Evolutionary conservation across 2,329 filamentous ascomycete species (phyloP).

Genomic region (Colletotrichum echinochloae): DNA sequence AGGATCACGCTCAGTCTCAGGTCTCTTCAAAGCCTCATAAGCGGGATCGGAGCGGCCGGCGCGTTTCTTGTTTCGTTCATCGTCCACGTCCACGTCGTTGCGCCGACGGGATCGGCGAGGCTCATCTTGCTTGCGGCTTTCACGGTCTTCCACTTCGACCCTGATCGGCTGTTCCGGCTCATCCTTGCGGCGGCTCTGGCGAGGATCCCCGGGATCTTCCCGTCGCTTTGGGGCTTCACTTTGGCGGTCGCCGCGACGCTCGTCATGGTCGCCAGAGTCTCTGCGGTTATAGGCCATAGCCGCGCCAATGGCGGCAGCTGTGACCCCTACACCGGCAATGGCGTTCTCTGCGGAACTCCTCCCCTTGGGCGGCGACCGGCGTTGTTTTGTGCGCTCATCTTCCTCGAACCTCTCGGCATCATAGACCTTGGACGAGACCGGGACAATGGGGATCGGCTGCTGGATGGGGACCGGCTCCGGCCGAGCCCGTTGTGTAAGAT

Average conservation of each 20-base stretch:
- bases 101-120: slow-evolving; percentile 44
- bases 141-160: slow-evolving; percentile 42
- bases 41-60: slow-evolving; percentile 47
- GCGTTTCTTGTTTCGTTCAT: slow-evolving; percentile 44
- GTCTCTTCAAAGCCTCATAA: slow-evolving; percentile 39
- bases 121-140: slow-evolving; percentile 48
- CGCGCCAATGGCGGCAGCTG: slow-evolving; percentile 63
- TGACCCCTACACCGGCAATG: slow-evolving; percentile 61
- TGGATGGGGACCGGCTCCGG: slow-evolving; percentile 78
- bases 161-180: slow-evolving; percentile 42
- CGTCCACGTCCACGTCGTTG: slow-evolving; percentile 38
- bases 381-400: slow-evolving; percentile 49
- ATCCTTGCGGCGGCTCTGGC: slow-evolving; percentile 45
- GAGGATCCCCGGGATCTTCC: slow-evolving; percentile 43
- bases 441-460: slow-evolving; percentile 83
- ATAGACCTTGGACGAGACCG: slow-evolving; percentile 78
- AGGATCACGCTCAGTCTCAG: slow-evolving; percentile 14
- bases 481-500: slow-evolving; percentile 57
- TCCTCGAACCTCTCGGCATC: slow-evolving; percentile 59
- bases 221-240: slow-evolving; percentile 21
- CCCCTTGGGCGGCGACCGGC: slow-evolving; percentile 51
- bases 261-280: slow-evolving; percentile 45
- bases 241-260: slow-evolving; percentile 42
- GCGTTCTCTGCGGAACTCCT: slow-evolving; percentile 58
- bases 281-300: slow-evolving; percentile 55